Evolutionary conservation across 352 stramenopile genomes (phyloP).

Genomic region (Globisporangium carolinianum): DNA sequence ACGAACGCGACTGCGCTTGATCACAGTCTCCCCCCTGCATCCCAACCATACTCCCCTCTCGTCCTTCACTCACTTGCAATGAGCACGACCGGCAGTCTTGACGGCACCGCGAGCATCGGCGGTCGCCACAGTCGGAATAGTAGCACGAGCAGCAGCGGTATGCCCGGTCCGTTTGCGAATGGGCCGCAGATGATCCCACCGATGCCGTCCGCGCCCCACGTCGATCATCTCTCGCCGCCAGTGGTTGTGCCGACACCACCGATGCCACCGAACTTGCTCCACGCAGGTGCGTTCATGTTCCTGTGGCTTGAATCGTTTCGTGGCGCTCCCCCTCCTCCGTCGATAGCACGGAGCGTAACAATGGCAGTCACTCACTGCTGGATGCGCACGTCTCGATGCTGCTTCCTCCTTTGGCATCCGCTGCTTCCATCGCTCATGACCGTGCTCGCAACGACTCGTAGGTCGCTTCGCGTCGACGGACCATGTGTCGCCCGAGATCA

Average conservation of each 20-base stretch:
- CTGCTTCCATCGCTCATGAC: neutral
- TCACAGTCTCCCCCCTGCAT: too few species aligned
- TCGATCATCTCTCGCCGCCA: conserved; percentile 8
- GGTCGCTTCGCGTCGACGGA: conserved; percentile 46
- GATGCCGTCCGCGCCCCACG: conserved; percentile 10
- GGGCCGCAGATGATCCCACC: conserved; percentile 21
- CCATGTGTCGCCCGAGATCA: conserved; percentile 56
- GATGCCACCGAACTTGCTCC: conserved; percentile 6
- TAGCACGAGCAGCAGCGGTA: conserved; percentile 30
- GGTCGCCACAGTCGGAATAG: conserved; percentile 32
- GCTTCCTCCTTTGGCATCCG: too few species aligned
- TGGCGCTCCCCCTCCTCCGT: conserved; percentile 3
- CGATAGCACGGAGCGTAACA: too few species aligned
- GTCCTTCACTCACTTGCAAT: neutral
- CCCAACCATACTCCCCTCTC: neutral
- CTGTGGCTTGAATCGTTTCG: neutral
- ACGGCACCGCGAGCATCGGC: conserved; percentile 15
- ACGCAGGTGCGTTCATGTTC: conserved; percentile 10
- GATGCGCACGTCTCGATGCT: too few species aligned
- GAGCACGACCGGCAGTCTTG: conserved; percentile 4
- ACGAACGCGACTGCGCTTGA: too few species aligned
- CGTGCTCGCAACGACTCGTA: conserved; percentile 1
- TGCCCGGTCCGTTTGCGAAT: conserved; percentile 9
- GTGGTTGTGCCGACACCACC: conserved; percentile 11
- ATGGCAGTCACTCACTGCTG: too few species aligned